These are phyloP conservation scores for Pseudopediastrum boryanum DNA, from an alignment of 139 green algal genomes.

Conservation along the genomic window DNA sequence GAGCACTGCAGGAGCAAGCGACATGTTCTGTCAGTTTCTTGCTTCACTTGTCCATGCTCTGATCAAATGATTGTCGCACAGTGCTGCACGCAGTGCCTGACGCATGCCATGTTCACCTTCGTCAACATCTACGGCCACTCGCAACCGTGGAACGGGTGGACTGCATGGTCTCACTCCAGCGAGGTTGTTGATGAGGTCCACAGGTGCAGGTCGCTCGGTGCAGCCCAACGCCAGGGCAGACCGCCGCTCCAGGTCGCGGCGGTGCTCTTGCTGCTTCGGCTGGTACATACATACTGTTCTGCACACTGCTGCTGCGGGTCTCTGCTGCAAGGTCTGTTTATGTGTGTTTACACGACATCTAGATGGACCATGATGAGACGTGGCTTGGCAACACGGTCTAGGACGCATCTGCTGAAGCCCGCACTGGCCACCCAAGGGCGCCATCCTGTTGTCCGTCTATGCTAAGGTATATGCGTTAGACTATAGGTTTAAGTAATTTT, in stretches of 20 bases:
- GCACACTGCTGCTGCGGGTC: not conserved
- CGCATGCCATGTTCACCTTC: slow-evolving; percentile 61
- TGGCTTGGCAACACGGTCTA: too few relatives aligned
- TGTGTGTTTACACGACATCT: too few relatives aligned
- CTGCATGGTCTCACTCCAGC: slow-evolving; percentile 19
- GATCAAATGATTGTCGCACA: not conserved
- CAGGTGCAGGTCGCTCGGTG: slow-evolving; percentile 15
- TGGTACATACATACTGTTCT: not conserved
- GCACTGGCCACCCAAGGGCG: too few relatives aligned
- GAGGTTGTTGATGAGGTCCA: slow-evolving; percentile 6
- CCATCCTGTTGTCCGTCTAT: too few relatives aligned
- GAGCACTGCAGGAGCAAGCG: slow-evolving; percentile 69
- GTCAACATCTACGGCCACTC: slow-evolving; percentile 84
- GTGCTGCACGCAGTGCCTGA: not conserved
- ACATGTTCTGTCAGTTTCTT: not conserved
- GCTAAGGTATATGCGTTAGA: too few relatives aligned
- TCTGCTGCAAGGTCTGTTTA: too few relatives aligned
- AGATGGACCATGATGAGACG: too few relatives aligned
- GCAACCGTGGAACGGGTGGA: slow-evolving; percentile 17
- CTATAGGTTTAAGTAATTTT: too few relatives aligned
- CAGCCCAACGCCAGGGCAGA: slow-evolving; percentile 26
- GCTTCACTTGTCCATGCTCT: not conserved
- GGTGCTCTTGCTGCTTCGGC: not conserved
- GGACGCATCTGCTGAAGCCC: too few relatives aligned
- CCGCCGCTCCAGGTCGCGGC: slow-evolving; percentile 16